Base-by-base conservation (phyloP, 164 flowering plant genomes). In the Hamamelis virginiana region DNA sequence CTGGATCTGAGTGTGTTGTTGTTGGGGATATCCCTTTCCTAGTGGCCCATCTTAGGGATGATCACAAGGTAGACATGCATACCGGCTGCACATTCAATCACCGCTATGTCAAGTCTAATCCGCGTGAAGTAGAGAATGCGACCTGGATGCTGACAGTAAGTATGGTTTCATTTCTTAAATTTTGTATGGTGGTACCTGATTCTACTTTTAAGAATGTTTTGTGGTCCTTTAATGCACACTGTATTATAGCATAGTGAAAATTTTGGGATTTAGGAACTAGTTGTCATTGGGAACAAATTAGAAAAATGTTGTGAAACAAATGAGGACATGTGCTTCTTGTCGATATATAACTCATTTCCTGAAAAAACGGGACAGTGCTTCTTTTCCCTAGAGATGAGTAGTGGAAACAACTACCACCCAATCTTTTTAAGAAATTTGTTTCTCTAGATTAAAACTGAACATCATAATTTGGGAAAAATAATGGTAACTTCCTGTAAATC, bases 81-180 rank as follows among this genome's bases (percentile, higher is more conserved):
- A 47, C 63, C 19, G 80, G 80, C 19, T 80, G 67, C 51, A 77
- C 80, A 5, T 80, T 80, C 73, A 80, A 70, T 57, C 80, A 77
- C 38, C 80, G 80, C 1, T 77, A 77, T 51, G 80, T 77, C 22
- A 77, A 77, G 64, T 55, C 80, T 14, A 77, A 74, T 68, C 76
- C 80, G 3, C 73, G 72, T 28, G 80, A 76, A 73, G 76, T 76
- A 28, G 80, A 76, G 65, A 76, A 74, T 48, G 77, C 80, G 12
- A 74, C 80, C 15, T 77, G 80, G 80, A 77, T 77, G 80, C 76
- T 77, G 12, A 77, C 77, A 9, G 80, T 77, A 67, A 62, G 80
- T 75, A 10, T 45, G 14, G 27, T 38, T n/a, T 59, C 25, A 41
- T 59, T 67, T 19, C 28, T 43, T 4, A 15, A 25, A 13, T 47